A percentile compares a stretch with the other conserved stretches of the same genome.
phyloP scores from a whole-genome alignment of 1,284 basidiomycete genomes.

The Malassezia cuniculi region DNA sequence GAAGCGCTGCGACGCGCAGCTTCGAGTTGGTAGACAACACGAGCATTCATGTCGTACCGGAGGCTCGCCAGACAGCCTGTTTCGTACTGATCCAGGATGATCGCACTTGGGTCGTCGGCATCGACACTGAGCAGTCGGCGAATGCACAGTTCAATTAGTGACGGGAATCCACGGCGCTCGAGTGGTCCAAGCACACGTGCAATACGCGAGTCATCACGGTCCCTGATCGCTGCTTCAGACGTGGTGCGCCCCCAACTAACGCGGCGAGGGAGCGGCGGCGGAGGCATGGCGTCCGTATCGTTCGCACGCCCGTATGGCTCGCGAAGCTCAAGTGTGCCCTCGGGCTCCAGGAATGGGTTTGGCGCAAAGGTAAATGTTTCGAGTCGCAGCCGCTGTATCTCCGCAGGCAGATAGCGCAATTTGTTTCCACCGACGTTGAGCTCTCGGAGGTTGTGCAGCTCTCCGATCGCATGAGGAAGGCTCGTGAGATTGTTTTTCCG shows the following conservation, averaged over 20 bases:
- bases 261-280: not conserved
- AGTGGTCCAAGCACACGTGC: slow-evolving; percentile 19
- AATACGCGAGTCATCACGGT: slow-evolving; percentile 1
- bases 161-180: slow-evolving; percentile 14
- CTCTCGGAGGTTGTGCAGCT: slow-evolving; percentile 32
- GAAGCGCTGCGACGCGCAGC: slow-evolving; percentile 33
- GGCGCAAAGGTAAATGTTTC: slow-evolving; percentile 34
- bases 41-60: slow-evolving; percentile 19
- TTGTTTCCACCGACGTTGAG: slow-evolving; percentile 34
- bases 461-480: slow-evolving; percentile 35
- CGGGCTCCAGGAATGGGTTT: slow-evolving; percentile 29
- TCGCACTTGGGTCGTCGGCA: slow-evolving; percentile 14
- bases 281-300: not conserved
- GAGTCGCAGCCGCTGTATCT: slow-evolving; percentile 35
- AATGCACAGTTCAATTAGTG: slow-evolving; percentile 30
- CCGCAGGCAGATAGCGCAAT: slow-evolving; percentile 31
- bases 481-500: slow-evolving; percentile 33
- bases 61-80: slow-evolving; percentile 27
- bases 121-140: slow-evolving; percentile 24
- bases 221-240: slow-evolving; percentile 9
- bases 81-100: slow-evolving; percentile 32
- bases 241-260: slow-evolving; percentile 14
- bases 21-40: slow-evolving; percentile 22
- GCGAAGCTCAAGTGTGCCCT: slow-evolving; percentile 12
- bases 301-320: slow-evolving; percentile 12